Base-by-base conservation (phyloP, 23 red algal species). In the Gracilariopsis chorda region DNA sequence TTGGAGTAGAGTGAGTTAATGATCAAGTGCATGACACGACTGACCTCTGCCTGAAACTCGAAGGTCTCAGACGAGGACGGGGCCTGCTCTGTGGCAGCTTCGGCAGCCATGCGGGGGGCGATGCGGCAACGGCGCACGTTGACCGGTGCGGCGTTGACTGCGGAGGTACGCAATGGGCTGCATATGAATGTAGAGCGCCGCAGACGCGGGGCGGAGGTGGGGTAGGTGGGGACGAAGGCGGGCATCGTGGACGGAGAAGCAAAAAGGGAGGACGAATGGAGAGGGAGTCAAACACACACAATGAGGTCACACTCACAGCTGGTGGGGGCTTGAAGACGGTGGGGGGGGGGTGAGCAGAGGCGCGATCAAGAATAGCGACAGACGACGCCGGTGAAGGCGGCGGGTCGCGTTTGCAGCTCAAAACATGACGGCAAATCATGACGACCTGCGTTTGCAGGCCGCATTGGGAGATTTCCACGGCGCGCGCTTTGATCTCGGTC, bases 1-100 rank as follows among this genome's bases (percentile, higher is more conserved):
- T 98, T 90, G 24, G 93, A 95, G 81, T 98, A 98, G 19, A 98
- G 77, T 29, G 93, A 95, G 62, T 98, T 93, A 69, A 98, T 95
- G 77, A 98, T 96, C 42, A 98, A 69, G 71, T 98, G 80, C 96
- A 98, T 98, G 11, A 98, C 96, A 40, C 96, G 88, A 9, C 78
- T 78, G 41, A 96, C 96, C 87, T 98, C 93, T 16, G 96, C 96
- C 48, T 98, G 93, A 76, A 98, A 98, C 93, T 98, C 91, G 56
- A 92, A 98, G 9, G 77, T 96, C 82, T 98, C 96, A 44, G 73
- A 82, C 13, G 86, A 71, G 17, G 93, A 45, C 16, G 83, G 4
- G 2, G 83, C 39, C 2, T 39, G 67, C 20, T 72, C 46, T 23
- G 65, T 69, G 1, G 74, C 65, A 17, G 92, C 40, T 13, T 63